These are phyloP conservation scores for Vicia faba DNA, from an alignment of 306 rosid species.

Conservation along the genomic window DNA sequence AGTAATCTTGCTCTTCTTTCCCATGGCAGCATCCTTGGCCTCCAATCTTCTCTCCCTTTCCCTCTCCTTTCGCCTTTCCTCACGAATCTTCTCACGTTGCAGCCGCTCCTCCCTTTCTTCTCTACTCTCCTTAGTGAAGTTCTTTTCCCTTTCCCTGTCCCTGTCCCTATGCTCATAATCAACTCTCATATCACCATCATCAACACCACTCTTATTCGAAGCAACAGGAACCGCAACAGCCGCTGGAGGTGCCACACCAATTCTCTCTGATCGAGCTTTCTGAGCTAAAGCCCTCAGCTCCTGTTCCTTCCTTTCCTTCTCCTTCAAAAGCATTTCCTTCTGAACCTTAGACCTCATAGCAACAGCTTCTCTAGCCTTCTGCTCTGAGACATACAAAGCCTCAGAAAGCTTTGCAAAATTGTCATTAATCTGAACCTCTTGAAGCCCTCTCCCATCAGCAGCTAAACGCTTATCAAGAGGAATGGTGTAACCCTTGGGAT, in stretches of 20 bases:
- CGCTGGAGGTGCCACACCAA: constrained; percentile 63
- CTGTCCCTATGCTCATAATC: constrained; percentile 64
- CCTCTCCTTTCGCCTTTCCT: constrained; percentile 84
- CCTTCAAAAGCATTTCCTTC: constrained; percentile 81
- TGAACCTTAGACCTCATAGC: constrained; percentile 93
- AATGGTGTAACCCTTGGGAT: constrained; percentile 86
- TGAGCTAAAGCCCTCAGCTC: constrained; percentile 82
- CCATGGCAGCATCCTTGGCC: constrained; percentile 89
- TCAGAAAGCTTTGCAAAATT: constrained; percentile 87
- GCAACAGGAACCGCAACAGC: constrained; percentile 48
- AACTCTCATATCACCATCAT: constrained; percentile 53
- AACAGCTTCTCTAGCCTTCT: constrained; percentile 92
- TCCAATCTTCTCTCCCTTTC: constrained; percentile 95
- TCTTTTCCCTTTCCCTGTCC: constrained; percentile 58
- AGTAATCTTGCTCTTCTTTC: constrained; percentile 91
- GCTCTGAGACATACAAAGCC: constrained; percentile 82
- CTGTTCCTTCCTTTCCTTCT: constrained; percentile 81
- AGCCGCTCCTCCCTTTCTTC: constrained; percentile 72
- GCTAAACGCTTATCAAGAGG: constrained; percentile 93
- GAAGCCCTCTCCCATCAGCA: constrained; percentile 87
- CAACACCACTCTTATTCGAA: constrained; percentile 54
- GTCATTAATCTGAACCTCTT: constrained; percentile 85
- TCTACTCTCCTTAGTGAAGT: constrained; percentile 59
- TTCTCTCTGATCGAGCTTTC: constrained; percentile 82
- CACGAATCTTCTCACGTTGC: constrained; percentile 81